These are phyloP conservation scores for Colletotrichum eremochloae DNA, from an alignment of 2,329 filamentous ascomycete species.

Conservation along the genomic window DNA sequence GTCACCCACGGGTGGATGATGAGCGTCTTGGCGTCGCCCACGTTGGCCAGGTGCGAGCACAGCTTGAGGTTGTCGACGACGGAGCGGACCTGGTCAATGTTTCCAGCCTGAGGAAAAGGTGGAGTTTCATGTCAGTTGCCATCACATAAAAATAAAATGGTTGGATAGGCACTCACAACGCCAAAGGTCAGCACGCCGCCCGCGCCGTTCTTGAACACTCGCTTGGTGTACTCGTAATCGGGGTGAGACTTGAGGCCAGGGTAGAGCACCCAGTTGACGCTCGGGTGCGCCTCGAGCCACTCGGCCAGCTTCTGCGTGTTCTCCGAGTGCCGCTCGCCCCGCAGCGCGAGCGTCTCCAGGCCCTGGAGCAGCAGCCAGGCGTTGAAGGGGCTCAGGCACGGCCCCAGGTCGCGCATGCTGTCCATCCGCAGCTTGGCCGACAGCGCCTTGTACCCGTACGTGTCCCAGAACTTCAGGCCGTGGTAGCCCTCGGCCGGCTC, in stretches of 20 bases:
- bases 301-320: constrained; percentile 75
- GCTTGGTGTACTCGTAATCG: constrained; percentile 74
- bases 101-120: constrained; percentile 44
- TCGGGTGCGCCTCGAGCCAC: constrained; percentile 76
- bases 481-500: constrained; percentile 78
- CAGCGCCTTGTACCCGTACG: constrained; percentile 74
- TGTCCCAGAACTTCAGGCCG: constrained; percentile 78
- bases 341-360: constrained; percentile 76
- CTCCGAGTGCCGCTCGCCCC: constrained; percentile 74
- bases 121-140: too few relatives aligned
- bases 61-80: constrained; percentile 82
- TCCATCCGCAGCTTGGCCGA: constrained; percentile 78
- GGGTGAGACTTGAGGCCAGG: constrained; percentile 76
- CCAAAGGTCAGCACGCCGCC: constrained; percentile 81
- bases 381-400: constrained; percentile 77
- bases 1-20: constrained; percentile 81
- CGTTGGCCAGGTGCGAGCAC: constrained; percentile 80
- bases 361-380: constrained; percentile 79
- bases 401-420: constrained; percentile 76
- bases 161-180: constrained; percentile 53
- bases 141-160: too few relatives aligned
- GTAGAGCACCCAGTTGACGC: constrained; percentile 80
- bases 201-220: constrained; percentile 76
- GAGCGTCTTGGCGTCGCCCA: constrained; percentile 79
- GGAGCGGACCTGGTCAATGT: constrained; percentile 51